Conservation (phyloP, 139 green algal genomes). For the Coccomyxa sp. region DNA sequence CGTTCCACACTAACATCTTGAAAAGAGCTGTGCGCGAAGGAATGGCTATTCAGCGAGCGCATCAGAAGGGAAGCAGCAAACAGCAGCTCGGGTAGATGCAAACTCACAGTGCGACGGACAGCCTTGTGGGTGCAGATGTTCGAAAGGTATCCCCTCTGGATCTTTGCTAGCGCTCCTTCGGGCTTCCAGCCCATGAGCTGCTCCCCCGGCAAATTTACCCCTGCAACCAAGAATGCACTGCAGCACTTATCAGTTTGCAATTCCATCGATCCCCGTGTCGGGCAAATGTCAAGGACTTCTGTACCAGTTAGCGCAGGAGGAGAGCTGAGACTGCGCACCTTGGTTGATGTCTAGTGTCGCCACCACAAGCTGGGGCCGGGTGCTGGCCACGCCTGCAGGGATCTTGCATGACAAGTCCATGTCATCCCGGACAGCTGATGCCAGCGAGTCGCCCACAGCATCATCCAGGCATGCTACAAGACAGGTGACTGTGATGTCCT, state of each 20-base stretch:
- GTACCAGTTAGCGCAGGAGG: neutral
- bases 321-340: neutral
- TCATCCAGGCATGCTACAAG: conserved; percentile 45
- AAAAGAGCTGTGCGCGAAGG: no score
- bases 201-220: conserved; percentile 60
- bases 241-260: neutral
- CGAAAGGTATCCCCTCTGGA: conserved; percentile 62
- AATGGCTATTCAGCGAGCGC: neutral
- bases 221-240: conserved; percentile 10
- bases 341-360: conserved; percentile 75
- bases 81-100: no score
- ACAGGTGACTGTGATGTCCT: conserved; percentile 36
- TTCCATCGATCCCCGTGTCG: no score
- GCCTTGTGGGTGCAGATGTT: conserved; percentile 67
- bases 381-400: conserved; percentile 31
- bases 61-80: neutral
- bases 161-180: neutral
- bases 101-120: conserved; percentile 34
- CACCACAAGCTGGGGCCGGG: conserved; percentile 41
- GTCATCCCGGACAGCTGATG: conserved; percentile 8
- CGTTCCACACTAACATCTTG: no score
- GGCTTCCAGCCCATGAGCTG: conserved; percentile 58
- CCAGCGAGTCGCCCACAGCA: neutral
- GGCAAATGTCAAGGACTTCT: neutral
- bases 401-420: conserved; percentile 57